Evolutionary conservation across 2,329 filamentous ascomycete genomes (phyloP).

Genomic region (Aspergillus sp.): DNA sequence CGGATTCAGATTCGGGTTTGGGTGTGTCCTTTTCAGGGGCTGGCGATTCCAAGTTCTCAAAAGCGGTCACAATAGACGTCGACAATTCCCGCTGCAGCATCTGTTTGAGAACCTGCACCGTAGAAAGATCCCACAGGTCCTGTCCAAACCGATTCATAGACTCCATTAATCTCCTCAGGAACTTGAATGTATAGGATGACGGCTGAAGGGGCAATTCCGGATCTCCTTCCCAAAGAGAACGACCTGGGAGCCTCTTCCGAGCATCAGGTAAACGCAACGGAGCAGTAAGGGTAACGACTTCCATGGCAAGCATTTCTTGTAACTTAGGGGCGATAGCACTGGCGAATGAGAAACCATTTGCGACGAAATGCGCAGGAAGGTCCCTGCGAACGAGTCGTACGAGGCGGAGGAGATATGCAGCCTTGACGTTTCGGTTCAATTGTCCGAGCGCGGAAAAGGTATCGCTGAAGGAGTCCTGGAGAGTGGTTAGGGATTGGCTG

Average conservation of each 20-base stretch:
- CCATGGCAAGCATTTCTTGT: constrained; percentile 54
- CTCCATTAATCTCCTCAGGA: constrained; percentile 58
- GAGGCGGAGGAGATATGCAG: constrained; percentile 61
- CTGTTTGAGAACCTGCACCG: constrained; percentile 58
- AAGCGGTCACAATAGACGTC: constrained; percentile 10
- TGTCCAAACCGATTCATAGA: constrained; percentile 64
- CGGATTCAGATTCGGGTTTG: background rate
- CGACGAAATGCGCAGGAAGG: constrained; percentile 49
- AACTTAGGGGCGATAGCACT: constrained; percentile 56
- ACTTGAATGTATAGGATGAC: constrained; percentile 65
- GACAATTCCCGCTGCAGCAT: constrained; percentile 47
- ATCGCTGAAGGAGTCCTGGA: constrained; percentile 41
- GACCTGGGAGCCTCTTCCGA: constrained; percentile 49
- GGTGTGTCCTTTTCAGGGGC: background rate
- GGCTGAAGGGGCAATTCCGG: constrained; percentile 71
- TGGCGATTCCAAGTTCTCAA: constrained; percentile 16
- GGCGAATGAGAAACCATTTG: constrained; percentile 45
- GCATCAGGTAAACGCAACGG: constrained; percentile 40
- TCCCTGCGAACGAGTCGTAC: constrained; percentile 66
- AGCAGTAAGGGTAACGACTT: constrained; percentile 41
- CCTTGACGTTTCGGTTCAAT: constrained; percentile 43
- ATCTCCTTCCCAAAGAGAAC: constrained; percentile 72
- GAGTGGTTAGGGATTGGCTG: constrained; percentile 49
- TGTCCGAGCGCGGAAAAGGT: constrained; percentile 45
- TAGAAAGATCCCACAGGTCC: constrained; percentile 73